phyloP scores from a whole-genome alignment of 139 green algal genomes.

The Auxenochlorella pyrenoidosa region DNA sequence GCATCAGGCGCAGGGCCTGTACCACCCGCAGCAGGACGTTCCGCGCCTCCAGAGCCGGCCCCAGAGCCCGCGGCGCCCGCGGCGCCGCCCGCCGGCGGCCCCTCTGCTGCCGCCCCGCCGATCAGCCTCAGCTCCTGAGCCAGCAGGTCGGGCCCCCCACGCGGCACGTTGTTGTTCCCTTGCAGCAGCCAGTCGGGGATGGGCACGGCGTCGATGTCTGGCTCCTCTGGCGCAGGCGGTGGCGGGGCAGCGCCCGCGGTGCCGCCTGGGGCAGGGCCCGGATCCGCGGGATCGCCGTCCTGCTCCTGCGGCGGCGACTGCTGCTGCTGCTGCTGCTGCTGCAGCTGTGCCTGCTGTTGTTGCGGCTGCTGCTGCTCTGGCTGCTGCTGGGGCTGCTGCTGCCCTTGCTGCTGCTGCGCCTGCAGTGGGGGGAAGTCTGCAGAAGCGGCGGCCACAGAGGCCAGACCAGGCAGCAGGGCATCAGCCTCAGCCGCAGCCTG shows the following conservation, averaged over 20 bases:
- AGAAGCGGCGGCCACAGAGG: not conserved
- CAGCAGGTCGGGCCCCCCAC: too few relatives aligned
- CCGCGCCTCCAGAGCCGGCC: not conserved
- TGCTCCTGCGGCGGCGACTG: not conserved
- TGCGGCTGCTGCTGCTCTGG: not conserved
- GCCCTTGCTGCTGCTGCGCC: not conserved
- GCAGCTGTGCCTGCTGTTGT: not conserved
- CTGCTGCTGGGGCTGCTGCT: not conserved
- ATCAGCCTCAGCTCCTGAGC: not conserved
- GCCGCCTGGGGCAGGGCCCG: not conserved
- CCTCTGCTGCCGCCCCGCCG: not conserved
- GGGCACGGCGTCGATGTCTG: not conserved
- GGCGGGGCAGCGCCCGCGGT: not conserved
- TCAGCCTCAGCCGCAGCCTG: not conserved
- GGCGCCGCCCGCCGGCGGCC: not conserved
- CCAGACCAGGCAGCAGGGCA: not conserved
- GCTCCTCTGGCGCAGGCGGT: too few relatives aligned
- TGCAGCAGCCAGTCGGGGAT: constrained; percentile 13
- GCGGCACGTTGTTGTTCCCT: not conserved
- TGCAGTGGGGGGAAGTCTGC: not conserved
- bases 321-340: too few relatives aligned
- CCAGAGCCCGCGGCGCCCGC: not conserved
- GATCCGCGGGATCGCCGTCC: not conserved
- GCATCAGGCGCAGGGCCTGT: not conserved
- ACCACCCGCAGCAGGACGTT: not conserved